phyloP scores from a whole-genome alignment of 352 stramenopile genomes.

The Globisporangium echinulatum region DNA sequence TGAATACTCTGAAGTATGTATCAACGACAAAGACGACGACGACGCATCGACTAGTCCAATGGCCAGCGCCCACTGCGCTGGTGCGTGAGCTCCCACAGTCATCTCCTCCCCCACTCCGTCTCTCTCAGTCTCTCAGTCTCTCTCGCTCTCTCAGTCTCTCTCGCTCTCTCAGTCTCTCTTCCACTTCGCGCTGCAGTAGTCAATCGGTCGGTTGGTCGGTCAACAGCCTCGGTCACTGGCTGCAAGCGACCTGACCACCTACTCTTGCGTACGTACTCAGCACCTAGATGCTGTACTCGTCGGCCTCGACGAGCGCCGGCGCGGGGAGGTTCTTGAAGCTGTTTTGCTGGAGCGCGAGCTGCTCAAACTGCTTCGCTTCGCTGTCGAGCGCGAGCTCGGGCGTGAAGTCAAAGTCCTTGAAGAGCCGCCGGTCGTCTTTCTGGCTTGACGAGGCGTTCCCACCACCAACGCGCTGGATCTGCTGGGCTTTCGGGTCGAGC shows the following conservation, averaged over 20 bases:
- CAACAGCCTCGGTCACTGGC: neutral
- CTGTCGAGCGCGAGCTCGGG: conserved; percentile 74
- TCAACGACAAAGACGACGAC: neutral
- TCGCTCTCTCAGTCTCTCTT: neutral
- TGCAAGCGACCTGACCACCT: no score
- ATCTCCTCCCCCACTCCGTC: neutral
- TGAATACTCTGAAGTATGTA: conserved; percentile 10
- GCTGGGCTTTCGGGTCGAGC: conserved; percentile 41
- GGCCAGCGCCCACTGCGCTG: neutral
- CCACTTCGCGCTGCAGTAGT: neutral
- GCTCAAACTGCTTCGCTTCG: conserved; percentile 82
- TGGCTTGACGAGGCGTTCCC: conserved; percentile 16
- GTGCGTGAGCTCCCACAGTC: neutral
- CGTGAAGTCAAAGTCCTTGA: conserved; percentile 86
- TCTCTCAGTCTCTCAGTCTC: neutral
- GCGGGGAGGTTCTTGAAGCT: conserved; percentile 78
- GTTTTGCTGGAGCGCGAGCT: conserved; percentile 73
- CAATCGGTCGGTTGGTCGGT: no score
- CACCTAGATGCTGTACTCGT: conserved; percentile 73
- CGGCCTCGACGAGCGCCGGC: conserved; percentile 60
- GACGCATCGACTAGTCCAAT: no score
- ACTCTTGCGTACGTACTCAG: neutral
- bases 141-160: neutral
- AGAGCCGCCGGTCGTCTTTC: conserved; percentile 72
- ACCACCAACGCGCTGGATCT: conserved; percentile 45